These are phyloP conservation scores for Croton setiger DNA, from an alignment of 441 rosid genomes.

Conservation along the genomic window DNA sequence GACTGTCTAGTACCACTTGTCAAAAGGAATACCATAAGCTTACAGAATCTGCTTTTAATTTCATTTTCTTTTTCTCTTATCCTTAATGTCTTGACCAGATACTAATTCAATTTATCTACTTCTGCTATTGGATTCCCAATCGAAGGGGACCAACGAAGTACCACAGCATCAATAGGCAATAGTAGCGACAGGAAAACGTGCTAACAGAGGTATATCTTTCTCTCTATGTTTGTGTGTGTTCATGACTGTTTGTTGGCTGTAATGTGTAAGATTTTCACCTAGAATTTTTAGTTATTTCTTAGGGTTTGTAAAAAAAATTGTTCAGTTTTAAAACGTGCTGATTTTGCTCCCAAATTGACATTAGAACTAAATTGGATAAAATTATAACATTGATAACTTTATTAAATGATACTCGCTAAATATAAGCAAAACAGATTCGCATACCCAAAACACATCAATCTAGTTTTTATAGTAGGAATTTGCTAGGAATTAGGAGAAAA, in stretches of 20 bases:
- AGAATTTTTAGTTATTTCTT: no score
- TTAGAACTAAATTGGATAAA: no score
- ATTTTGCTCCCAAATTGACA: no score
- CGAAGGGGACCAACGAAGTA: conserved; percentile 18
- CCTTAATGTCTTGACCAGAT: conserved; percentile 40
- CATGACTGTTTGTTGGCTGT: not conserved
- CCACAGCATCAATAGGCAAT: conserved; percentile 23
- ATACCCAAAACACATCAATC: no score
- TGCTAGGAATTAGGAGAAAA: no score
- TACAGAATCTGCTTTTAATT: not conserved
- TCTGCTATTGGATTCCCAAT: conserved; percentile 23
- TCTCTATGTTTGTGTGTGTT: not conserved
- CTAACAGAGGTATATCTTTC: conserved; percentile 17
- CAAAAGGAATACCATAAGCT: not conserved
- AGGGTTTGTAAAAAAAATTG: no score
- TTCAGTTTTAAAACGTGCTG: no score
- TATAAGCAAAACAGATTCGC: no score
- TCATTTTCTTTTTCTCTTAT: conserved; percentile 15
- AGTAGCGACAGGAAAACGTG: conserved; percentile 1
- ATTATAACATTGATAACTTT: no score
- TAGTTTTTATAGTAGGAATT: no score
- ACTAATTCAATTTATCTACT: conserved; percentile 47
- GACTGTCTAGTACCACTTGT: not conserved
- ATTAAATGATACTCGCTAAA: no score
- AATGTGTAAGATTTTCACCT: no score